These are phyloP conservation scores for Leucogyrophana mollusca DNA, from an alignment of 768 basidiomycete species.

Conservation along the genomic window DNA sequence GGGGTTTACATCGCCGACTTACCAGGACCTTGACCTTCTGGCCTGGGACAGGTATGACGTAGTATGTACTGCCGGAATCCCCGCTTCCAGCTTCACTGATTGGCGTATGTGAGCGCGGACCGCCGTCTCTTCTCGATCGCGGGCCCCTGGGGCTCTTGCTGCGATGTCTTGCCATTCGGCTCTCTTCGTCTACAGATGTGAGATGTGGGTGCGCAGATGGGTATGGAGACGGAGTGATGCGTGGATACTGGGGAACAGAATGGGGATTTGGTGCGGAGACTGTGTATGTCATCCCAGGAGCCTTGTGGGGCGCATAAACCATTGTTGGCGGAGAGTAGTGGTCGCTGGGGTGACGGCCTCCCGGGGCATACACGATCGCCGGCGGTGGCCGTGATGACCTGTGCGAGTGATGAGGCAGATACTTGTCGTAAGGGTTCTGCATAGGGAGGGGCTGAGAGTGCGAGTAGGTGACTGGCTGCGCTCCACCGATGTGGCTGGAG, in stretches of 20 bases:
- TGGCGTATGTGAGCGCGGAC: slow-evolving; percentile 35
- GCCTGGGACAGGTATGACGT: slow-evolving; percentile 67
- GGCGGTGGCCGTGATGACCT: slow-evolving; percentile 42
- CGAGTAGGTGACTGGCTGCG: slow-evolving; percentile 32
- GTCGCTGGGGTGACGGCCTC: slow-evolving; percentile 38
- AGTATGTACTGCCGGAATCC: slow-evolving; percentile 71
- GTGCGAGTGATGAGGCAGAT: slow-evolving; percentile 35
- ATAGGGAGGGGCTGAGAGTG: slow-evolving; percentile 40
- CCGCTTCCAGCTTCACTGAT: slow-evolving; percentile 42
- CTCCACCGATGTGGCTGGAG: slow-evolving; percentile 17
- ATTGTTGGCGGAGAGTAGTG: slow-evolving; percentile 62
- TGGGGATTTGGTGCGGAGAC: slow-evolving; percentile 57
- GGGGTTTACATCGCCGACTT: slow-evolving; percentile 32
- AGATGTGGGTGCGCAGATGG: slow-evolving; percentile 38
- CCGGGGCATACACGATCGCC: slow-evolving; percentile 61
- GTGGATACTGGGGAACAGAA: slow-evolving; percentile 38
- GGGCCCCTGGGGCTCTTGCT: slow-evolving; percentile 26
- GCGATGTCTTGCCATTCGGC: slow-evolving; percentile 19
- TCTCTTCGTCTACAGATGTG: slow-evolving; percentile 38
- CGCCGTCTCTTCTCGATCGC: slow-evolving; percentile 25
- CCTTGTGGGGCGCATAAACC: slow-evolving; percentile 52
- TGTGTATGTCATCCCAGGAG: slow-evolving; percentile 66
- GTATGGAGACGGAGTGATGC: slow-evolving; percentile 40
- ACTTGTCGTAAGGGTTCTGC: slow-evolving; percentile 31
- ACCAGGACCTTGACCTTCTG: slow-evolving; percentile 77